These are phyloP conservation scores for Yamadazyma paraphyllophila DNA, from an alignment of 805 yeast species.

Conservation along the genomic window DNA sequence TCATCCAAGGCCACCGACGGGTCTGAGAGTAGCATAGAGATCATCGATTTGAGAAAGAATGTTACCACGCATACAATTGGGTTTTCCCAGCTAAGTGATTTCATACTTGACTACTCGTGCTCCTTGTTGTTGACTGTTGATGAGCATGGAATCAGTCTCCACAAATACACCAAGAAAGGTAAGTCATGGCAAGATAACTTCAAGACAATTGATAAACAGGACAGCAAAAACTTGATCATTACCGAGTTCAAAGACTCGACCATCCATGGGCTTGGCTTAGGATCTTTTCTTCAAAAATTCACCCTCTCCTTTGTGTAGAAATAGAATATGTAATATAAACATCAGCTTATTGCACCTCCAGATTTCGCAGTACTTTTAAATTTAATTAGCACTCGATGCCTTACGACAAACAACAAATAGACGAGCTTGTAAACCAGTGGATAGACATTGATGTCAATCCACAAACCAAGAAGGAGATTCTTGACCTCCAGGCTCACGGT, in stretches of 20 bases:
- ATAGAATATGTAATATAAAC: background rate
- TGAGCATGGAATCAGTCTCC: slow-evolving; percentile 23
- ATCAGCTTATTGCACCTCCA: background rate
- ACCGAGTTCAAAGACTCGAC: background rate
- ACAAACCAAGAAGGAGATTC: slow-evolving; percentile 56
- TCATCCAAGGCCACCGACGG: slow-evolving; percentile 19
- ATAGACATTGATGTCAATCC: slow-evolving; percentile 34
- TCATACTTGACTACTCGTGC: slow-evolving; percentile 37
- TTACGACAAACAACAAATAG: slow-evolving; percentile 7
- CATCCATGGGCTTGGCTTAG: slow-evolving; percentile 1
- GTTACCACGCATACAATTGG: slow-evolving; percentile 25
- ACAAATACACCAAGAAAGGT: slow-evolving; percentile 35
- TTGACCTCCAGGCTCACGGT: slow-evolving; percentile 34
- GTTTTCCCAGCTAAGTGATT: slow-evolving; percentile 18
- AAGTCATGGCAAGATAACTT: slow-evolving; percentile 5
- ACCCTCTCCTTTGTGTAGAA: slow-evolving; percentile 1
- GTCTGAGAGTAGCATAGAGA: slow-evolving; percentile 24
- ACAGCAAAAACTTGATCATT: background rate
- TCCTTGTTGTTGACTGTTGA: slow-evolving; percentile 25
- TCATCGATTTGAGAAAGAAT: slow-evolving; percentile 51
- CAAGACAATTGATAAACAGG: background rate
- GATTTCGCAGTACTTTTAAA: background rate
- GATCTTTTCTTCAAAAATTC: background rate
- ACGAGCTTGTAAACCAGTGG: slow-evolving; percentile 35
- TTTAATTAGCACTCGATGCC: too few species aligned